Conservation (phyloP, 2,329 filamentous ascomycete species). For the Aspergillus tamarii region DNA sequence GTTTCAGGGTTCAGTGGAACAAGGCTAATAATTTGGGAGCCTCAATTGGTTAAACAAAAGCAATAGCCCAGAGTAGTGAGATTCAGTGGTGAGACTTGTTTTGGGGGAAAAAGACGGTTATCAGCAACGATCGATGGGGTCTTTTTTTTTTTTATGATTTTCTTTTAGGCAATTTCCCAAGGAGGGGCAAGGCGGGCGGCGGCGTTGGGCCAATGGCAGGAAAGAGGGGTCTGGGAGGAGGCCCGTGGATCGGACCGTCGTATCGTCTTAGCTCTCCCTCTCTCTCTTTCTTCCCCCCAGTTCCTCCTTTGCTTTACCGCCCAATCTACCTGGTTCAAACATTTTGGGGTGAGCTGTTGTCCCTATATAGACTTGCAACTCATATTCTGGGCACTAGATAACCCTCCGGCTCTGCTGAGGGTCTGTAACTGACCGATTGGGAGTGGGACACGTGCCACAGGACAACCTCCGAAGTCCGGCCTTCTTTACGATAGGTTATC, state of each 20-base stretch:
- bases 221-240: conserved; percentile 2
- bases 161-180: conserved; percentile 5
- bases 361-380: not conserved
- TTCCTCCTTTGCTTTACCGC: not conserved
- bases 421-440: conserved; percentile 6
- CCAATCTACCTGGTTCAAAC: not conserved
- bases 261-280: not conserved
- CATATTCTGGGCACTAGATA: not conserved
- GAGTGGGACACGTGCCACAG: conserved; percentile 30
- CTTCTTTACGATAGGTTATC: conserved; percentile 13
- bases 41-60: not conserved
- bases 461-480: conserved; percentile 31
- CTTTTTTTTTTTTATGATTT: conserved; percentile 16
- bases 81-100: not conserved
- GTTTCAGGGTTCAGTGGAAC: not conserved
- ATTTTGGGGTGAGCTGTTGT: not conserved
- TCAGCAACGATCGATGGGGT: not conserved
- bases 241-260: conserved; percentile 6
- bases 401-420: not conserved
- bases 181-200: conserved; percentile 29
- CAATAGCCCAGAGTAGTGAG: not conserved
- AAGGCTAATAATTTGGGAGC: not conserved
- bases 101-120: not conserved
- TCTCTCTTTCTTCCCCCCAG: not conserved
- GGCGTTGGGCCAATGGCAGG: not conserved